Evolutionary conservation across 495 filamentous ascomycete species (phyloP), one percentile per base, ranked within the genome.

Genomic region (Trichoderma orchidacearum): DNA sequence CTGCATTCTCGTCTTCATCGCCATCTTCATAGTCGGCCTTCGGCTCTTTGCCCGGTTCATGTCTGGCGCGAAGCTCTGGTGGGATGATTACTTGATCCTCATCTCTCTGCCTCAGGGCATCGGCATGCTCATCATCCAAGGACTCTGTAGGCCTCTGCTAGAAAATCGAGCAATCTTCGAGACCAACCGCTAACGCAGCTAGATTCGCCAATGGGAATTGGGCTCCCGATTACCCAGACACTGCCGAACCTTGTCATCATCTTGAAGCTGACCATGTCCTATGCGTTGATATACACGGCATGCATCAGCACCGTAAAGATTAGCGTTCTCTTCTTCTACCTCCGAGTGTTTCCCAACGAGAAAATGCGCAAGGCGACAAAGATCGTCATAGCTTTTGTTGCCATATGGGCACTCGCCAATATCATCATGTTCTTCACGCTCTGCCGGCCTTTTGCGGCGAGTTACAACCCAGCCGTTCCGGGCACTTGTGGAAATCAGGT

Each of bases 61-160:
- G 13, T 56, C 59, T 15, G 59, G 63, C 8, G 61, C 60, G 17
- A 54, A 55, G 25, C 59, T 68, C n/a, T 63, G 66, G 56, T 67
- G 62, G 62, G 67, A 69, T 60, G 67, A 68, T 57, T 66, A 58
- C 23, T 61, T 69, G n/a, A 64, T 68, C 27, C 27, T 66, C 13
- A 35, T 56, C 25, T 51, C 67, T 23, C 11, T 65, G 30, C 63
- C 64, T 3, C 63, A 60, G 52, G 64, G 59, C 28, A 36, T 67
- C 3, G 63, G 57, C 8, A 62, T 66, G 61, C 18, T 67, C 7
- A 38, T 66, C 15, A 64, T 67, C 17, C 62, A 63, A 53, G 64
- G 65, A 0, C 23, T 62, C 3, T 67, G 65, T 66, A 53, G 58
- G 65, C 41, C 15, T 25, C 41, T 27, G 3, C 11, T 17, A 6